Conservation (phyloP, 192 early-diverging fungal species). For the Coemansia sp. region DNA sequence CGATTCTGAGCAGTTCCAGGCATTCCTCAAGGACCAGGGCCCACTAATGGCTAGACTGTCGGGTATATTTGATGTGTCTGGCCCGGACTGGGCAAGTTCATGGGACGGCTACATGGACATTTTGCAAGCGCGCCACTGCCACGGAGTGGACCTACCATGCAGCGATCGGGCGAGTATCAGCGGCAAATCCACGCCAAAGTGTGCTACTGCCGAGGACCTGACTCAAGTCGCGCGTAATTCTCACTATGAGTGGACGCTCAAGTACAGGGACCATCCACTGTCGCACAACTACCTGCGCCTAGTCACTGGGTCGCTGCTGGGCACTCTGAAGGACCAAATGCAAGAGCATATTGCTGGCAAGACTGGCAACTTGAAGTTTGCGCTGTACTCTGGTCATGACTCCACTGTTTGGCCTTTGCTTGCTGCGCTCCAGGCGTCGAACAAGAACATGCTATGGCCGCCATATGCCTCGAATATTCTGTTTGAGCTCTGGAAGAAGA, state of each 20-base stretch:
- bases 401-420: slow-evolving; percentile 56
- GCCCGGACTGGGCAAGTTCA: slow-evolving; percentile 21
- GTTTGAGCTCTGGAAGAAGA: slow-evolving; percentile 60
- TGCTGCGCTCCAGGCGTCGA: slow-evolving; percentile 32
- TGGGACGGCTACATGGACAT: slow-evolving; percentile 52
- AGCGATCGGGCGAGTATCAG: slow-evolving; percentile 5
- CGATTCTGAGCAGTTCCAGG: slow-evolving; percentile 24
- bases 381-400: slow-evolving; percentile 62
- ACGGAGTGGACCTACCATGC: slow-evolving; percentile 34
- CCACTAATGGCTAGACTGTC: slow-evolving; percentile 43
- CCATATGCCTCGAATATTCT: slow-evolving; percentile 60
- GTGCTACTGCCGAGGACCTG: slow-evolving; percentile 43
- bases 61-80: slow-evolving; percentile 37
- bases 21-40: slow-evolving; percentile 42
- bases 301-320: slow-evolving; percentile 54
- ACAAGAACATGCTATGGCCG: slow-evolving; percentile 57
- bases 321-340: slow-evolving; percentile 47
- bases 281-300: slow-evolving; percentile 37
- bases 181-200: slow-evolving; percentile 18
- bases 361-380: slow-evolving; percentile 39
- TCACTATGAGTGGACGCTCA: slow-evolving; percentile 35
- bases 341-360: slow-evolving; percentile 32
- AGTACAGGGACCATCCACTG: slow-evolving; percentile 43
- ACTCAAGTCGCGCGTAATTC: slow-evolving; percentile 39
- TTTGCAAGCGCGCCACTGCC: slow-evolving; percentile 48